A percentile compares a stretch with the other conserved stretches of the same genome.
Conservation (phyloP, 2,329 filamentous ascomycete species). For the Emmonsia crescens region DNA sequence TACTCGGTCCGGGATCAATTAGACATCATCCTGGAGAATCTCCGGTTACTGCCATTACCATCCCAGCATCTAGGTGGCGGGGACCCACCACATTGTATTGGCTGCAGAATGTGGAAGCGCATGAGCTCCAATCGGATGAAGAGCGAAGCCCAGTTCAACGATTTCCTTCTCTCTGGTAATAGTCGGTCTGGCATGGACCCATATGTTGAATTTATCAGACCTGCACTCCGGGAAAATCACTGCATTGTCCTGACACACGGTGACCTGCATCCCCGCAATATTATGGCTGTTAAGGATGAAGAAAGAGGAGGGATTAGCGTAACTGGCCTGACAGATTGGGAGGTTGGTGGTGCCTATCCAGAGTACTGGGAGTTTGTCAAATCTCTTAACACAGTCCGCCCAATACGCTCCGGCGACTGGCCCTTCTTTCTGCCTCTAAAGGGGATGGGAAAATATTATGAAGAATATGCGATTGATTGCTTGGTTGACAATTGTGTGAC, state of each 20-base stretch:
- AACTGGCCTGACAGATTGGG: conserved; percentile 18
- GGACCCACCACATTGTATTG: conserved; percentile 6
- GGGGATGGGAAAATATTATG: conserved; percentile 9
- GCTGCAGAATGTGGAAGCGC: conserved; percentile 9
- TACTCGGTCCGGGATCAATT: conserved; percentile 5
- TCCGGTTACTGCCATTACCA: conserved; percentile 2
- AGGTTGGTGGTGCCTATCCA: conserved; percentile 17
- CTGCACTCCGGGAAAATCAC: conserved; percentile 2
- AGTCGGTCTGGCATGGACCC: background rate
- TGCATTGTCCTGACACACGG: conserved; percentile 16
- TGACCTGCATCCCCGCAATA: conserved; percentile 18
- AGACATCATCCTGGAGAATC: conserved; percentile 5
- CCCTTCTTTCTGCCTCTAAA: conserved; percentile 7
- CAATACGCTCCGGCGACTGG: conserved; percentile 8
- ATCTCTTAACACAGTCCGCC: conserved; percentile 9
- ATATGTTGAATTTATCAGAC: conserved; percentile 6
- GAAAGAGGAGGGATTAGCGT: conserved; percentile 6
- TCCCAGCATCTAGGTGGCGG: conserved; percentile 8
- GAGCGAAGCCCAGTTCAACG: conserved; percentile 24
- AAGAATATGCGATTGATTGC: conserved; percentile 8
- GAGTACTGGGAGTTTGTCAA: conserved; percentile 17
- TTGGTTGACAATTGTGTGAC: conserved; percentile 9
- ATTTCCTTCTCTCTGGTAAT: conserved; percentile 16
- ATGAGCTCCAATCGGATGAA: conserved; percentile 20
- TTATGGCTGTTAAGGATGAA: conserved; percentile 11